Base-by-base conservation (phyloP, 1,139 yeast species). In the Pichia sorboxylosa region DNA sequence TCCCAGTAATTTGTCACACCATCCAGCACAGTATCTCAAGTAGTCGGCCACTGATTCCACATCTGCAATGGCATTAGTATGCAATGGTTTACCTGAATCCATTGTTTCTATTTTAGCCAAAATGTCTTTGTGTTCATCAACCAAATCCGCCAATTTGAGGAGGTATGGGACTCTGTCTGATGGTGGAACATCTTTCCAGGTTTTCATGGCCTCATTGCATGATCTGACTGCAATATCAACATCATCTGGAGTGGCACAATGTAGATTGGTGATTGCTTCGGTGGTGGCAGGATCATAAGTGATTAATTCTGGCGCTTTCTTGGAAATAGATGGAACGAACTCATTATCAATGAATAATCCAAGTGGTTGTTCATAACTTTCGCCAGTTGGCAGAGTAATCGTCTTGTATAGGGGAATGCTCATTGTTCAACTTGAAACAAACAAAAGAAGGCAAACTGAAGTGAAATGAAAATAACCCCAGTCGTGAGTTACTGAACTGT, bases 21-120 rank as follows among this genome's bases (percentile, higher is more conserved):
- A 78, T 32, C 94, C 95, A 17, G 90, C 94, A 54, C 70, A 69
- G 66, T 78, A 62, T 62, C 77, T 65, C 62, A 77, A 61, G 53
- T 78, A 61, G 49, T 70, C 59, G 52, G 78, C 50, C 55, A 75
- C 61, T 59, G 71, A 59, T 52, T 65, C 71, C 33, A 84, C 63
- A 51, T 84, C 94, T 39, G 59, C 70, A 33, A 58, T 47, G 9
- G 77, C 69, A 46, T 72, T 72, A 35, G 64, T 57, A 34, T 58
- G 56, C 35, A 64, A 46, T 28, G 81, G 69, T 50, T 74, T 75
- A 40, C 83, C 83, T 29, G 74, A 64, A 48, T 75, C 80, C 47
- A 63, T 50, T 13, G 78, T 62, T 51, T 75, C 83, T 36, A 75
- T 66, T 9, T 71, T 63, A 4, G 75, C 58, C 27, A 74, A 54